Conservation (phyloP, 129 eudicot genomes). For the Dittrichia graveolens region DNA sequence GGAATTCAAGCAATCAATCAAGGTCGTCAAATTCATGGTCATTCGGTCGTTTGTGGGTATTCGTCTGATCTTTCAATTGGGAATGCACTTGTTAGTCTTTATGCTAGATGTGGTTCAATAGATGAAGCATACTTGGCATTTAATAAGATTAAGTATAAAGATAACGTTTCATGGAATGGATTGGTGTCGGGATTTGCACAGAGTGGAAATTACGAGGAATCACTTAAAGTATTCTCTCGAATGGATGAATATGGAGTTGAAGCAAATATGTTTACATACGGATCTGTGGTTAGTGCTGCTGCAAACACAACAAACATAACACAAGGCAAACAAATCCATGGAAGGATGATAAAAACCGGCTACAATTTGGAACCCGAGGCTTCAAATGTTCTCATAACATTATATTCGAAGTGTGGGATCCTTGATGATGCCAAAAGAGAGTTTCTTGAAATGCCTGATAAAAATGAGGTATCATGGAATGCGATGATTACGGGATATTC, state of each 20-base stretch:
- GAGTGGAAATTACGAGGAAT: constrained; percentile 75
- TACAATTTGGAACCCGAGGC: constrained; percentile 72
- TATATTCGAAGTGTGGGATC: constrained; percentile 89
- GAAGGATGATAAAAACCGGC: constrained; percentile 66
- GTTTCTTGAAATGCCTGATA: constrained; percentile 59
- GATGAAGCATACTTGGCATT: constrained; percentile 72
- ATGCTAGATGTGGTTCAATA: constrained; percentile 85
- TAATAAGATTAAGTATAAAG: constrained; percentile 59
- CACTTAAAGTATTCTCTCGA: constrained; percentile 60
- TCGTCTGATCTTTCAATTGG: constrained; percentile 77
- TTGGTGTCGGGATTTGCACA: constrained; percentile 90
- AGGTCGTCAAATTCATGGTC: constrained; percentile 87
- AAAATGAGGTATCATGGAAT: constrained; percentile 90
- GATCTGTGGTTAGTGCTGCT: constrained; percentile 90
- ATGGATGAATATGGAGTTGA: constrained; percentile 71
- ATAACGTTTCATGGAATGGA: constrained; percentile 85
- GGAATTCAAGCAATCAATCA: constrained; percentile 77
- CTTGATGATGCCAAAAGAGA: constrained; percentile 71
- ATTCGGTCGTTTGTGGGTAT: constrained; percentile 66
- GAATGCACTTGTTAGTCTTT: constrained; percentile 79
- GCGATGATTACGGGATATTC: constrained; percentile 97
- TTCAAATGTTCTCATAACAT: constrained; percentile 73
- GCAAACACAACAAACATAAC: constrained; percentile 74
- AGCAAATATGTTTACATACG: constrained; percentile 71
- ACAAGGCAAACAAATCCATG: constrained; percentile 87